Conservation (phyloP, 2,329 filamentous ascomycete genomes). For the Lachnellula suecica region DNA sequence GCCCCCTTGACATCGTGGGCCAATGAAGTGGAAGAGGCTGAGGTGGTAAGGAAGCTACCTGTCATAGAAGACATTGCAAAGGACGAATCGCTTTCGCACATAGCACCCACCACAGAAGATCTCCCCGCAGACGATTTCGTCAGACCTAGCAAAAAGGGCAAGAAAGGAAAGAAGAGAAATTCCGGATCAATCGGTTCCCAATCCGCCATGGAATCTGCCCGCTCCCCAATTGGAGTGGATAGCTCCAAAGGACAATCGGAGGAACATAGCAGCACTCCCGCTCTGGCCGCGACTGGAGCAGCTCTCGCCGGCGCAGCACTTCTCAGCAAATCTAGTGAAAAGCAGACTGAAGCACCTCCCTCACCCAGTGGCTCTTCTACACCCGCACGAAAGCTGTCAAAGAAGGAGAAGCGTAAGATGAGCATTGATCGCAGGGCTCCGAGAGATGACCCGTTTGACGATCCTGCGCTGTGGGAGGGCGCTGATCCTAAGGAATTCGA, state of each 20-base stretch:
- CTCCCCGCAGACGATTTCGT: slow-evolving; percentile 25
- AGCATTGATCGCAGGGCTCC: slow-evolving; percentile 39
- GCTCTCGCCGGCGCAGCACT: slow-evolving; percentile 19
- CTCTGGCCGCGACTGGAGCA: slow-evolving; percentile 15
- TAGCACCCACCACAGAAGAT: slow-evolving; percentile 25
- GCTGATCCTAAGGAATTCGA: slow-evolving; percentile 36
- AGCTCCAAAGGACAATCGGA: slow-evolving; percentile 15
- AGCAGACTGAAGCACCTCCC: slow-evolving; percentile 1
- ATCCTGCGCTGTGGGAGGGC: slow-evolving; percentile 44
- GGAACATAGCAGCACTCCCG: slow-evolving; percentile 22
- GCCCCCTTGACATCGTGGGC: slow-evolving; percentile 28
- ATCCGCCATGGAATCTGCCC: slow-evolving; percentile 8
- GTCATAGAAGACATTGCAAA: slow-evolving; percentile 30
- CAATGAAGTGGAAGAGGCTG: slow-evolving; percentile 30
- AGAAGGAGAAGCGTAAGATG: slow-evolving; percentile 39
- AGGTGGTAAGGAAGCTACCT: slow-evolving; percentile 25
- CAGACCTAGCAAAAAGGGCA: slow-evolving; percentile 37
- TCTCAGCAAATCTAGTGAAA: slow-evolving; percentile 8
- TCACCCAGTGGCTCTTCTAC: slow-evolving; percentile 36
- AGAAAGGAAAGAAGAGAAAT: slow-evolving; percentile 37
- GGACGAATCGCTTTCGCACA: slow-evolving; percentile 31
- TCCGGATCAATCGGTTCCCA: slow-evolving; percentile 3
- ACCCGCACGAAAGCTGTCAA: slow-evolving; percentile 34
- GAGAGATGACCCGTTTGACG: slow-evolving; percentile 45
- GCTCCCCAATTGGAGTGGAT: slow-evolving; percentile 6